Conservation (phyloP, 306 rosid genomes). For the Macrotyloma uniflorum region DNA sequence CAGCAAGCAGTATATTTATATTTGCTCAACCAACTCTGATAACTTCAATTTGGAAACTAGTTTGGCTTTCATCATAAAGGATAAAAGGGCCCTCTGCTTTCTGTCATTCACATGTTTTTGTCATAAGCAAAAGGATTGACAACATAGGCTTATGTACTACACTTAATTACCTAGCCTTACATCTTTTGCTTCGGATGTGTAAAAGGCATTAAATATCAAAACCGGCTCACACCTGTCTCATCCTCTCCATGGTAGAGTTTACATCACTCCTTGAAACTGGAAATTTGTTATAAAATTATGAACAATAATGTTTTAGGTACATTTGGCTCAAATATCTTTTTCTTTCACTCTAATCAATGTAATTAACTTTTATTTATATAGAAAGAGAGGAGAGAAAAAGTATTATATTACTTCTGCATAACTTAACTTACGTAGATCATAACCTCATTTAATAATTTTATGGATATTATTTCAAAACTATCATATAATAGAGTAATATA, state of each 20-base stretch:
- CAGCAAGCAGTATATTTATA: conserved; percentile 19
- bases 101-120: neutral
- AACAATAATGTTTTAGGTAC: too few relatives aligned
- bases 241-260: neutral
- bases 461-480: too few relatives aligned
- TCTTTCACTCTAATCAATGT: too few relatives aligned
- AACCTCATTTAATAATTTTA: too few relatives aligned
- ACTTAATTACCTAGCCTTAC: neutral
- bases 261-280: neutral
- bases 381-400: too few relatives aligned
- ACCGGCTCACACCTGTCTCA: neutral
- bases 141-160: too few relatives aligned
- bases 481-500: too few relatives aligned
- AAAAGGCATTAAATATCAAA: neutral
- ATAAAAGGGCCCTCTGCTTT: neutral
- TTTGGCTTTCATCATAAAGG: neutral
- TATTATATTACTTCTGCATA: too few relatives aligned
- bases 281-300: too few relatives aligned
- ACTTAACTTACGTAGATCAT: too few relatives aligned
- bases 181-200: neutral
- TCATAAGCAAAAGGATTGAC: neutral
- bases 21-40: neutral
- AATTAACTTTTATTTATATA: too few relatives aligned
- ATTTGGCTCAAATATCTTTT: too few relatives aligned
- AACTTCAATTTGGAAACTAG: neutral